These are phyloP conservation scores for Rhodotorula diobovata DNA, from an alignment of 768 basidiomycete genomes.

Conservation along the genomic window DNA sequence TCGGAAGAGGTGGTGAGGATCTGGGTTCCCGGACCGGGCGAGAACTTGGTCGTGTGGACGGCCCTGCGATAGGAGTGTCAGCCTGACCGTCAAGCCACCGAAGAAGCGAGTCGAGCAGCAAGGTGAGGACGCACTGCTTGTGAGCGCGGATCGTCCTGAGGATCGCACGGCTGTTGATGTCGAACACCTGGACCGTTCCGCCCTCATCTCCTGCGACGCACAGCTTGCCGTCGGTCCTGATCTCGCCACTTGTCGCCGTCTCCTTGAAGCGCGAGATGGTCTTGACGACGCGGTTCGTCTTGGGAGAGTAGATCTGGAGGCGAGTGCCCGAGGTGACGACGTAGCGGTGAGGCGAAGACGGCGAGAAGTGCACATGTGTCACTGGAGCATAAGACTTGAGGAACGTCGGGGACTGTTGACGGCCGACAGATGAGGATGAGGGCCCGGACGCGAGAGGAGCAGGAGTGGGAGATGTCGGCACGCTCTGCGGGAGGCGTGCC, in stretches of 20 bases:
- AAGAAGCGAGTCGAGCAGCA: neutral
- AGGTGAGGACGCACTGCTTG: slow-evolving; percentile 59
- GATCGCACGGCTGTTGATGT: slow-evolving; percentile 87
- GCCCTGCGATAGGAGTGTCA: slow-evolving; percentile 51
- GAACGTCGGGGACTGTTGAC: slow-evolving; percentile 55
- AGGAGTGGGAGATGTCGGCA: neutral
- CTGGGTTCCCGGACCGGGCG: slow-evolving; percentile 66
- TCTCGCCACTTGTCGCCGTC: slow-evolving; percentile 79
- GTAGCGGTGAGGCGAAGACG: slow-evolving; percentile 81
- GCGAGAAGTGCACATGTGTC: slow-evolving; percentile 87
- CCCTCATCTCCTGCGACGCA: slow-evolving; percentile 92
- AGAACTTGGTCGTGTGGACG: slow-evolving; percentile 91
- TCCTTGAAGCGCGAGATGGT: slow-evolving; percentile 97
- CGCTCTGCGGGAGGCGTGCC: rapidly evolving
- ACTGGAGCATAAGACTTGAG: slow-evolving; percentile 96
- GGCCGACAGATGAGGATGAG: too few species aligned
- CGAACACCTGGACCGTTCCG: slow-evolving; percentile 85
- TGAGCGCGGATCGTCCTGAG: slow-evolving; percentile 86
- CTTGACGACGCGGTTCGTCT: slow-evolving; percentile 93
- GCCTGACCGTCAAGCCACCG: too few species aligned
- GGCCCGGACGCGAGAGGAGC: neutral
- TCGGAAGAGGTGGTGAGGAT: slow-evolving; percentile 94
- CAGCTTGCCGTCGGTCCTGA: slow-evolving; percentile 88
- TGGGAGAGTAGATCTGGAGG: slow-evolving; percentile 90
- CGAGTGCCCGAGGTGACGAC: slow-evolving; percentile 91